These are phyloP conservation scores for Colletotrichum shisoi DNA, from an alignment of 2,329 filamentous ascomycete species.

Conservation along the genomic window DNA sequence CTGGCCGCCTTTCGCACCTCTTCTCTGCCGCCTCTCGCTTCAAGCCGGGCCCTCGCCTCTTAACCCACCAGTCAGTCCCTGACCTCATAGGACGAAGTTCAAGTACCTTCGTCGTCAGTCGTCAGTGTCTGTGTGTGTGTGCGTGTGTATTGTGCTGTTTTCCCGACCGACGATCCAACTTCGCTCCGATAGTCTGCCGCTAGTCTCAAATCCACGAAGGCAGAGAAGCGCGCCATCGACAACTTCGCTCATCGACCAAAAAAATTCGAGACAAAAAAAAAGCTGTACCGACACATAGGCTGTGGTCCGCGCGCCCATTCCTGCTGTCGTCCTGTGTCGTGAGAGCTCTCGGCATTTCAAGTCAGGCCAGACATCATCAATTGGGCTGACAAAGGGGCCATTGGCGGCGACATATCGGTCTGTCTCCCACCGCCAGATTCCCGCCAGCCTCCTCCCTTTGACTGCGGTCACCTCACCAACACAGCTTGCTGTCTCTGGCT, in stretches of 20 bases:
- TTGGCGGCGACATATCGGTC: slow-evolving; percentile 11
- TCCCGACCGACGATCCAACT: slow-evolving; percentile 28
- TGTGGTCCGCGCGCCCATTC: slow-evolving; percentile 21
- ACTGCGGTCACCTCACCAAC: slow-evolving; percentile 15
- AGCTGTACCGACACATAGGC: slow-evolving; percentile 7
- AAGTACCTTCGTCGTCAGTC: slow-evolving; percentile 1
- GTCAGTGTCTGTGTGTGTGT: slow-evolving; percentile 10
- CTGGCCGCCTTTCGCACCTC: slow-evolving; percentile 23
- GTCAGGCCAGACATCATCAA: slow-evolving; percentile 9
- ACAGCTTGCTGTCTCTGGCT: slow-evolving; percentile 23
- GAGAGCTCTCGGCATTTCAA: slow-evolving; percentile 7
- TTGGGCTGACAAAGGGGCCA: slow-evolving; percentile 24
- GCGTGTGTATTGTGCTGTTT: slow-evolving; percentile 19
- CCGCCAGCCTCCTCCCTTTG: slow-evolving; percentile 23
- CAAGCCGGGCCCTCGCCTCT: slow-evolving; percentile 31
- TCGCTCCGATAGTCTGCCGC: slow-evolving; percentile 32
- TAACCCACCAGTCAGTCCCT: slow-evolving; percentile 24
- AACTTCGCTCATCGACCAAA: slow-evolving; percentile 11
- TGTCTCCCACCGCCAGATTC: slow-evolving; percentile 19
- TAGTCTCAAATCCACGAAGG: slow-evolving; percentile 30
- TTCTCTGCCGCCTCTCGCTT: slow-evolving; percentile 34
- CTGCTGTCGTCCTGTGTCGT: slow-evolving; percentile 18
- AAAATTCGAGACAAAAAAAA: no score
- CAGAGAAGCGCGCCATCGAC: slow-evolving; percentile 27
- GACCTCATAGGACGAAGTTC: slow-evolving; percentile 8